A percentile compares a stretch with the other conserved stretches of the same genome.
Evolutionary conservation across 192 early-diverging fungal genomes (phyloP).

Genomic region (Gaertneriomyces semiglobifer): DNA sequence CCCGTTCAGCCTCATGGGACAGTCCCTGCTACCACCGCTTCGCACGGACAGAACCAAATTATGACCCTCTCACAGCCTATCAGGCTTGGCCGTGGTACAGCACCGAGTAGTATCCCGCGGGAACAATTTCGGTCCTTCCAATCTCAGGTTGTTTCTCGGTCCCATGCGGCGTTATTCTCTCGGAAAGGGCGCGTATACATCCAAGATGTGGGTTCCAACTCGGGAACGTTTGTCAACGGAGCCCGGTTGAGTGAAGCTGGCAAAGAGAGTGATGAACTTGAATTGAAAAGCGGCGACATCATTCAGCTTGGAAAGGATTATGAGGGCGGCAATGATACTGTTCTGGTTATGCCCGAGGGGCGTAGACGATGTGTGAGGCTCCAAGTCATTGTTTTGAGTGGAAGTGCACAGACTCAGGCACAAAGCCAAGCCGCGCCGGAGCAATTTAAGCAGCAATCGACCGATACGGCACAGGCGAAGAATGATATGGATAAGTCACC

Average conservation of each 20-base stretch:
- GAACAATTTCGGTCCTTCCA: slow-evolving; percentile 35
- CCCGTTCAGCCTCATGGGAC: too few relatives aligned
- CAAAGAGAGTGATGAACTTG: slow-evolving; percentile 17
- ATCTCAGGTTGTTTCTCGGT: slow-evolving; percentile 43
- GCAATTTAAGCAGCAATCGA: too few relatives aligned
- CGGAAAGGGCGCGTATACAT: slow-evolving; percentile 37
- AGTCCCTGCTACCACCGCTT: too few relatives aligned
- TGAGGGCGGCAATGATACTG: slow-evolving; percentile 16
- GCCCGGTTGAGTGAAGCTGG: slow-evolving; percentile 39
- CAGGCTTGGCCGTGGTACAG: slow-evolving; percentile 19
- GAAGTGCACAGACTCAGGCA: too few relatives aligned
- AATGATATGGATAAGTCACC: too few relatives aligned
- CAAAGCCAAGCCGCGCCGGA: too few relatives aligned
- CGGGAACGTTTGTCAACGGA: slow-evolving; percentile 46
- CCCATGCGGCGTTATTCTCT: slow-evolving; percentile 38
- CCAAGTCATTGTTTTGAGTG: slow-evolving; percentile 17
- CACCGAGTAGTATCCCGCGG: slow-evolving; percentile 11
- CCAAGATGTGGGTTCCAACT: slow-evolving; percentile 41
- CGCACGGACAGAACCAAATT: background rate
- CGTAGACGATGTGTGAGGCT: slow-evolving; percentile 36
- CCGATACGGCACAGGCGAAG: too few relatives aligned
- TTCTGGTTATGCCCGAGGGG: too few relatives aligned
- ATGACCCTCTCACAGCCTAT: background rate
- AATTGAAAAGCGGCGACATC: slow-evolving; percentile 38
- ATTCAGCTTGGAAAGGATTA: slow-evolving; percentile 51